These are phyloP conservation scores for Neurospora tetrasperma DNA, from an alignment of 495 filamentous ascomycete species.

Conservation along the genomic window DNA sequence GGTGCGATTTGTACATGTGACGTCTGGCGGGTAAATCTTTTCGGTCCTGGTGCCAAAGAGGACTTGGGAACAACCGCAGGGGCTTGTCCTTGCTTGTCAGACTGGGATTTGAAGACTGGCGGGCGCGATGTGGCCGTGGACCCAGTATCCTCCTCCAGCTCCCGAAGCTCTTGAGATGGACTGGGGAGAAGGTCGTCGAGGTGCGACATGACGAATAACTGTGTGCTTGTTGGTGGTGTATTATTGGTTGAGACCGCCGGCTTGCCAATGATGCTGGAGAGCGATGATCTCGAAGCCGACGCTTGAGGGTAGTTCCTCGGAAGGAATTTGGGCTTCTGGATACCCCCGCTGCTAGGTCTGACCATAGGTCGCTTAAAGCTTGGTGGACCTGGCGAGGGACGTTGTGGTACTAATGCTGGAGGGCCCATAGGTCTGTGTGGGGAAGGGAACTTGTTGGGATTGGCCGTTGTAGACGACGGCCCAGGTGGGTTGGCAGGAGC, in stretches of 20 bases:
- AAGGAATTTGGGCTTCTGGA: neutral
- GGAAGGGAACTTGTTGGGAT: neutral
- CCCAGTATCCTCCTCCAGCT: conserved; percentile 23
- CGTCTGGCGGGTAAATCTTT: neutral
- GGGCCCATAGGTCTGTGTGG: neutral
- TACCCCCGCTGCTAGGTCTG: neutral
- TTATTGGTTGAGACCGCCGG: neutral
- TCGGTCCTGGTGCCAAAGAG: neutral
- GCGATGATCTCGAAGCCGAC: neutral
- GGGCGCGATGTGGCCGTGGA: neutral
- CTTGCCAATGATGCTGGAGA: neutral
- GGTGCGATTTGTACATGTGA: neutral
- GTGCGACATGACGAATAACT: conserved; percentile 10
- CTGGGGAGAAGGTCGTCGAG: conserved; percentile 40
- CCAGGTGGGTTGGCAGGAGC: neutral
- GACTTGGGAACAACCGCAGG: neutral
- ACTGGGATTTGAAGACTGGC: neutral
- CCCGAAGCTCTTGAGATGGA: conserved; percentile 35
- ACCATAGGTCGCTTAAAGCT: neutral
- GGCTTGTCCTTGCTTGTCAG: neutral
- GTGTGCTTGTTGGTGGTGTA: conserved; percentile 1
- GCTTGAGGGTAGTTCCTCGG: conserved; percentile 3
- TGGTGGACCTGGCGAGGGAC: neutral
- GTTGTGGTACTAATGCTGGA: neutral
- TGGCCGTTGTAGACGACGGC: neutral